A percentile compares a stretch with the other conserved stretches of the same genome.
Evolutionary conservation across 2,329 filamentous ascomycete genomes (phyloP).

Genomic region (Exophiala phaeomuriformis): DNA sequence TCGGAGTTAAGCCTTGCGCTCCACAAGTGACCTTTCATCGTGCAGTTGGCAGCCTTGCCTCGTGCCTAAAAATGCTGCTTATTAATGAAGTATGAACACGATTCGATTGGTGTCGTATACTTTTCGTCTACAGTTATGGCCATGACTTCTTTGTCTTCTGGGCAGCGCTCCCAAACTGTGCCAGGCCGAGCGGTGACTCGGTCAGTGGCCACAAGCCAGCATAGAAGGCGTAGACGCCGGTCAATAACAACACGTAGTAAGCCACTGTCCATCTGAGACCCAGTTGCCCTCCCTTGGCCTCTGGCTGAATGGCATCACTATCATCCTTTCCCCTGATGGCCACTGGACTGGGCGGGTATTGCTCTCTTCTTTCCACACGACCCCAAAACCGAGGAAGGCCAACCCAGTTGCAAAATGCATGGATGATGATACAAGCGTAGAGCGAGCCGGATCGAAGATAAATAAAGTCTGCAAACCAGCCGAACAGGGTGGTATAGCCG

Average conservation of each 20-base stretch:
- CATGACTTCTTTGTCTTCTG: neutral
- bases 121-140: neutral
- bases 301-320: conserved; percentile 23
- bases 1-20: neutral
- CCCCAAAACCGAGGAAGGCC: conserved; percentile 85
- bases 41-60: no score
- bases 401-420: conserved; percentile 88
- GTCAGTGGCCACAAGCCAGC: conserved; percentile 65
- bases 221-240: conserved; percentile 66
- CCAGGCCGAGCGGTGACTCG: conserved; percentile 39
- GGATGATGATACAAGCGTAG: conserved; percentile 64
- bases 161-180: conserved; percentile 13
- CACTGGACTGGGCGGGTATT: conserved; percentile 28
- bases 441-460: conserved; percentile 80
- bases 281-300: conserved; percentile 30
- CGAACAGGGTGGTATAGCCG: conserved; percentile 84
- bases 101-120: no score
- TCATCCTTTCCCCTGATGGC: conserved; percentile 38
- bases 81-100: no score
- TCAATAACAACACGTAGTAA: conserved; percentile 72
- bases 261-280: conserved; percentile 59
- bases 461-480: conserved; percentile 84
- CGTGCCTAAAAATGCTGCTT: no score
- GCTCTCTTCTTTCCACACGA: conserved; percentile 50
- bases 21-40: neutral